Evolutionary conservation across 108 stramenopile species (phyloP).

Genomic region (Craspedostauros australis): DNA sequence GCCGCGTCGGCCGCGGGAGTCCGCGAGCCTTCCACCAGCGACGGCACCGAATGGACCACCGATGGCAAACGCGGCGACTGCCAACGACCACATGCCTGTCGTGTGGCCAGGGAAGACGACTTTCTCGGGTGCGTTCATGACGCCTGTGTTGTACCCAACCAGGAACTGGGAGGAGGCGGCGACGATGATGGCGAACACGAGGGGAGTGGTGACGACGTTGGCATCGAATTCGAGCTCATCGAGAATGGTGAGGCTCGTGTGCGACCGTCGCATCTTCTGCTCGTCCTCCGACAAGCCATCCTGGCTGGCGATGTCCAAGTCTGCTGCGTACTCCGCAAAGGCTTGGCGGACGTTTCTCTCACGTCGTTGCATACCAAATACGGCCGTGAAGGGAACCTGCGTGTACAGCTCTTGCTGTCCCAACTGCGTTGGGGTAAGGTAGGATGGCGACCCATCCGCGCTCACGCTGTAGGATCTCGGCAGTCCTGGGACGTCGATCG

Average conservation of each 20-base stretch:
- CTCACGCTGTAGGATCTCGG: slow-evolving; percentile 59
- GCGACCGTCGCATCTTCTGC: slow-evolving; percentile 36
- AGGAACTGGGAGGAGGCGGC: slow-evolving; percentile 66
- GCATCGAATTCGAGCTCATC: slow-evolving; percentile 82
- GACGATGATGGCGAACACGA: slow-evolving; percentile 76
- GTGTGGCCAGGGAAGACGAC: slow-evolving; percentile 81
- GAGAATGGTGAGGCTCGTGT: slow-evolving; percentile 65
- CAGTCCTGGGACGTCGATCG: slow-evolving; percentile 28
- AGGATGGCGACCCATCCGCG: slow-evolving; percentile 45
- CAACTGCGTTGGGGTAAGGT: slow-evolving; percentile 70
- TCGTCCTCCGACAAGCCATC: slow-evolving; percentile 33
- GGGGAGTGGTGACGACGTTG: slow-evolving; percentile 69
- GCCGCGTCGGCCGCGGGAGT: slow-evolving; percentile 64
- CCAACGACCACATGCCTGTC: slow-evolving; percentile 68
- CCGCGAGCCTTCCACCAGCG: slow-evolving; percentile 61
- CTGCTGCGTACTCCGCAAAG: slow-evolving; percentile 76
- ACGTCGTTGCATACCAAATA: slow-evolving; percentile 73
- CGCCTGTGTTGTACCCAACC: slow-evolving; percentile 77
- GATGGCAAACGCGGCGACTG: slow-evolving; percentile 74
- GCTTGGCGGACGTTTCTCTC: slow-evolving; percentile 56
- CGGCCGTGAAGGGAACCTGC: slow-evolving; percentile 72
- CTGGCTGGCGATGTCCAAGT: slow-evolving; percentile 48
- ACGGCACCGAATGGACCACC: slow-evolving; percentile 81
- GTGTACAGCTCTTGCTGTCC: slow-evolving; percentile 79
- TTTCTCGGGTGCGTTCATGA: slow-evolving; percentile 81